A percentile compares a stretch with the other conserved stretches of the same genome.
phyloP scores from a whole-genome alignment of 2,329 filamentous ascomycete genomes.

The Coniochaeta pulveracea region DNA sequence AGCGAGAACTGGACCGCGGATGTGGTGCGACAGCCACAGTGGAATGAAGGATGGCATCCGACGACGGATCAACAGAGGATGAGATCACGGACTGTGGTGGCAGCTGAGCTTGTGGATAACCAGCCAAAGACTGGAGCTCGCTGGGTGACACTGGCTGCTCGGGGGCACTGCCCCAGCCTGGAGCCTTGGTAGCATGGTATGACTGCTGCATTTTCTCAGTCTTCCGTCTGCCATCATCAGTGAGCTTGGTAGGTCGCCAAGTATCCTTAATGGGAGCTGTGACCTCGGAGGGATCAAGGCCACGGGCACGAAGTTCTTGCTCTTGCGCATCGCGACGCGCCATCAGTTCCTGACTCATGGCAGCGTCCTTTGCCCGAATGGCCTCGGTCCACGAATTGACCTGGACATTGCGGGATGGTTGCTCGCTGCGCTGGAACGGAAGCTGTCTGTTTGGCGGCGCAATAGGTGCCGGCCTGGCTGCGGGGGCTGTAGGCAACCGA shows the following conservation, averaged over 20 bases:
- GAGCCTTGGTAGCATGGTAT: slow-evolving; percentile 1
- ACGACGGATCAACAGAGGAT: slow-evolving; percentile 6
- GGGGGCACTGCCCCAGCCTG: background rate
- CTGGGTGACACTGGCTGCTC: too few relatives aligned
- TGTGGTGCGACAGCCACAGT: slow-evolving; percentile 19
- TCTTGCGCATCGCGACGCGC: slow-evolving; percentile 29
- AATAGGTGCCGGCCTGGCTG: slow-evolving; percentile 17
- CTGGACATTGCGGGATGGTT: background rate
- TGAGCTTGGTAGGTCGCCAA: slow-evolving; percentile 33
- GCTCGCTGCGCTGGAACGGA: slow-evolving; percentile 1
- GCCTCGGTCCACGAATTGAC: slow-evolving; percentile 12
- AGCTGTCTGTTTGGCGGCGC: slow-evolving; percentile 17
- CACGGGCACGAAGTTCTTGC: slow-evolving; percentile 31
- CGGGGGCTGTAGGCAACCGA: slow-evolving; percentile 3
- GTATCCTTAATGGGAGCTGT: slow-evolving; percentile 40
- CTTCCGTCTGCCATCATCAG: slow-evolving; percentile 22
- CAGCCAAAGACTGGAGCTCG: too few relatives aligned
- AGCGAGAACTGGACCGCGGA: slow-evolving; percentile 42
- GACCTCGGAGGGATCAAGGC: slow-evolving; percentile 29
- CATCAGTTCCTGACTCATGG: slow-evolving; percentile 24
- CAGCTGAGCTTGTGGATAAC: background rate
- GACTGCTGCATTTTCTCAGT: slow-evolving; percentile 9
- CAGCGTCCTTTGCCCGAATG: slow-evolving; percentile 28
- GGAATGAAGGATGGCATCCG: slow-evolving; percentile 9
- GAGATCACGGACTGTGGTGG: background rate